Conservation (phyloP, 176 grass and related monocot species). For the Zea luxurians region DNA sequence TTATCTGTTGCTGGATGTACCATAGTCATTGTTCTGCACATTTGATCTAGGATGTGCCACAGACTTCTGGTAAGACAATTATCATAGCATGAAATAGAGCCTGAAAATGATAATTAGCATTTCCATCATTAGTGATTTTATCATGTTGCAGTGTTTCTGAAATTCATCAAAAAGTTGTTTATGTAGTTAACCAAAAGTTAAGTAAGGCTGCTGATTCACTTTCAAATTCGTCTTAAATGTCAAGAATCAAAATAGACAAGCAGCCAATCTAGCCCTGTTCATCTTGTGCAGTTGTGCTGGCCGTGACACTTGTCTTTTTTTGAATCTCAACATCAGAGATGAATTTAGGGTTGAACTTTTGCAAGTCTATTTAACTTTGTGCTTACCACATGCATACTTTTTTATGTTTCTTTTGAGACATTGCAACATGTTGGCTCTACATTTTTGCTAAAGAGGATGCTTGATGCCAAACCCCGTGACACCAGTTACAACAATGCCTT, state of each 20-base stretch:
- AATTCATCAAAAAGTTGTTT: not conserved
- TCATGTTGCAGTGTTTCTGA: not conserved
- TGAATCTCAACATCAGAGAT: not conserved
- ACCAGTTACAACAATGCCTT: not conserved
- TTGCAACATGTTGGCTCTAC: not conserved
- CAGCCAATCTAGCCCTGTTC: not conserved
- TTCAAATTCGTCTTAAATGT: not conserved
- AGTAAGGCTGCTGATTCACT: not conserved
- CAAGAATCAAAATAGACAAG: not conserved
- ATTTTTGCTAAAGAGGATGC: not conserved
- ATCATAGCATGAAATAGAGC: not conserved
- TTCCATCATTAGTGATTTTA: not conserved
- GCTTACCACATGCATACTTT: not conserved
- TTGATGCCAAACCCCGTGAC: not conserved
- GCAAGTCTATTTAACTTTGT: not conserved
- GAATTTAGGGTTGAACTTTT: not conserved
- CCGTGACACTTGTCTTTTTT: not conserved
- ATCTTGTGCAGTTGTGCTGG: not conserved
- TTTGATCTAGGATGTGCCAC: not conserved
- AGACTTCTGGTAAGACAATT: not conserved
- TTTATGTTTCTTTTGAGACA: not conserved
- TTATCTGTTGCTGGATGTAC: conserved; percentile 15
- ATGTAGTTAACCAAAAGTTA: not conserved
- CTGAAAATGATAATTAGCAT: not conserved
- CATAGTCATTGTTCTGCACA: not conserved